Evolutionary conservation across 2,329 filamentous ascomycete genomes (phyloP).

Genomic region (Fusarium neocosmosporiellum): DNA sequence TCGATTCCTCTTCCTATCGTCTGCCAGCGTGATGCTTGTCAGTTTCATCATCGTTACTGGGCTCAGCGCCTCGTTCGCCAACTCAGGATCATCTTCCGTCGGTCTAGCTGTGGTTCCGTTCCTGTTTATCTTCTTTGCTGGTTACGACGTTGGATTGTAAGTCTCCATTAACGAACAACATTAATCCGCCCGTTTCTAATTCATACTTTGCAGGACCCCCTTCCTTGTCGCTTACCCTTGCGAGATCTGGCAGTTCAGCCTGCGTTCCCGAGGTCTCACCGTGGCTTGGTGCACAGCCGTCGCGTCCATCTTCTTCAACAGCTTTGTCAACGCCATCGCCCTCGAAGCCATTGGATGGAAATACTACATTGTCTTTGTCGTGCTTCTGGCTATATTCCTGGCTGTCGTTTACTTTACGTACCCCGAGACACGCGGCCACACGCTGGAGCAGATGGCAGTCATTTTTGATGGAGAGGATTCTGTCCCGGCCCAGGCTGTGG

Average conservation of each 20-base stretch:
- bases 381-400: conserved; percentile 32
- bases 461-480: conserved; percentile 38
- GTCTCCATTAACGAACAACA: neutral
- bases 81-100: conserved; percentile 44
- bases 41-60: conserved; percentile 54
- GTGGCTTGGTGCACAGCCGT: conserved; percentile 56
- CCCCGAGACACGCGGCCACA: conserved; percentile 48
- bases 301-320: conserved; percentile 48
- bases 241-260: conserved; percentile 48
- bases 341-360: conserved; percentile 35
- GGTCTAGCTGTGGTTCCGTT: conserved; percentile 59
- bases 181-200: neutral
- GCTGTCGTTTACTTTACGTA: conserved; percentile 41
- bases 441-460: conserved; percentile 38
- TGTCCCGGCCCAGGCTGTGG: conserved; percentile 10
- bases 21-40: conserved; percentile 49
- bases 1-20: conserved; percentile 53
- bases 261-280: conserved; percentile 53
- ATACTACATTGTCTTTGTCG: conserved; percentile 34
- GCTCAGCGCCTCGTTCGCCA: conserved; percentile 46
- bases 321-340: conserved; percentile 50
- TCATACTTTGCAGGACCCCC: conserved; percentile 46
- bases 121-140: conserved; percentile 60
- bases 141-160: conserved; percentile 57
- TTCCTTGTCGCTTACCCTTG: conserved; percentile 57